A percentile compares a stretch with the other conserved stretches of the same genome.
These are phyloP conservation scores for Megacollybia marginata DNA, from an alignment of 768 basidiomycete species.

Conservation along the genomic window DNA sequence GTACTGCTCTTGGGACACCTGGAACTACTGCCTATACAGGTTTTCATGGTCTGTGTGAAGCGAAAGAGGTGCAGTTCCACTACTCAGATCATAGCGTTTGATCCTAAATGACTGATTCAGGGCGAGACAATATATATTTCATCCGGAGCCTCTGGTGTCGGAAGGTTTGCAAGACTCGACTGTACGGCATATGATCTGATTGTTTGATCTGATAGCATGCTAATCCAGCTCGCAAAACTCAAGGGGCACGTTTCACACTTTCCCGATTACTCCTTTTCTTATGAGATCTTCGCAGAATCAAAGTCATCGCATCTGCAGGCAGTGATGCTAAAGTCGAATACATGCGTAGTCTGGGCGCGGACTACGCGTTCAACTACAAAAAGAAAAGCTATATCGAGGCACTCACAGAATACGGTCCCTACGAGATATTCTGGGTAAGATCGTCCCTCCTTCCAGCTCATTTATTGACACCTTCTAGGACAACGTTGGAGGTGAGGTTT, in stretches of 20 bases:
- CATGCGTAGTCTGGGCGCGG: conserved; percentile 34
- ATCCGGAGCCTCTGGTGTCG: not conserved
- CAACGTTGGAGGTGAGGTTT: conserved; percentile 2
- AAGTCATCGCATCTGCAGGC: conserved; percentile 18
- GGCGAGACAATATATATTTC: conserved; percentile 2
- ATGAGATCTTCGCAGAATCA: not conserved
- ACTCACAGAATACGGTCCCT: not conserved
- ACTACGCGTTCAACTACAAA: conserved; percentile 50
- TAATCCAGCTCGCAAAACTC: conserved; percentile 1
- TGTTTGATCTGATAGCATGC: not conserved
- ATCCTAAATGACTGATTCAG: not conserved
- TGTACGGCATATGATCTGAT: not conserved
- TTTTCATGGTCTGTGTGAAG: not conserved
- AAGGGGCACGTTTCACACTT: not conserved
- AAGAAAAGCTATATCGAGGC: conserved; percentile 30
- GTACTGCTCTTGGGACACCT: not conserved
- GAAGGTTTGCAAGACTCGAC: not conserved
- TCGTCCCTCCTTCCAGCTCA: not conserved
- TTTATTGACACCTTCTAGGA: not conserved
- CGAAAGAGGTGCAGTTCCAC: not conserved
- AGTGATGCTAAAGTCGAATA: conserved; percentile 44
- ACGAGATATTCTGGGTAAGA: not conserved
- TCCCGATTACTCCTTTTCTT: not conserved
- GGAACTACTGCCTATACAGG: not conserved
- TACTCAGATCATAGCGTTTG: not conserved